Percentiles rank a stretch among this genome's conserved stretches.
phyloP scores from a whole-genome alignment of 257 asterid genomes.

The Solanum sparsipilum region DNA sequence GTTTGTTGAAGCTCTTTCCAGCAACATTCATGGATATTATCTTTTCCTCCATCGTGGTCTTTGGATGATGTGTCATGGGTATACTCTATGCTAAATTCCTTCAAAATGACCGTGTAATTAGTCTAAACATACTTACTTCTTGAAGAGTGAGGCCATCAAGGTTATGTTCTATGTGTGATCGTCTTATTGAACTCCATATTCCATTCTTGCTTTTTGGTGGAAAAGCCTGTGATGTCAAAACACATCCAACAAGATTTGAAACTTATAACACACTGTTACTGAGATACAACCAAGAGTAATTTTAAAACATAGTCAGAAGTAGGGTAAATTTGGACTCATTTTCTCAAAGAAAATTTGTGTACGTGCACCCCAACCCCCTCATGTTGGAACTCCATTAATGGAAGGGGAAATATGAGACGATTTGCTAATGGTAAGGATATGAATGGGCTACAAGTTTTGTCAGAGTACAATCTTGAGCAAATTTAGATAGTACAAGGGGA shows the following conservation, averaged over 20 bases:
- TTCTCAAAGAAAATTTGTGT: neutral
- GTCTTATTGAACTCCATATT: constrained; percentile 21
- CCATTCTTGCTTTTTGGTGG: constrained; percentile 33
- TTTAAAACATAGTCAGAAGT: neutral
- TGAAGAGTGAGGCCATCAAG: constrained; percentile 33
- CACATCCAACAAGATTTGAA: neutral
- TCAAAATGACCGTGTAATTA: neutral
- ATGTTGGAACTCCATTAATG: neutral
- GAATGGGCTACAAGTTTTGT: neutral
- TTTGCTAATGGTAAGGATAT: neutral
- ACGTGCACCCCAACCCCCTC: neutral
- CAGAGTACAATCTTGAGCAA: neutral
- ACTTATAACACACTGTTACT: neutral
- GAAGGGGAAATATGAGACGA: neutral
- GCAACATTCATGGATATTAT: neutral
- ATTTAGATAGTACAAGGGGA: neutral
- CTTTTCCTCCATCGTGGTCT: neutral
- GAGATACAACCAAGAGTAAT: neutral
- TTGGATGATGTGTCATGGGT: neutral
- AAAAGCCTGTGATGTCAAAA: constrained; percentile 16
- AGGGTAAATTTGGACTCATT: neutral
- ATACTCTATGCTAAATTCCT: neutral
- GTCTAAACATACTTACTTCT: constrained; percentile 15
- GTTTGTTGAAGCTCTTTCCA: neutral
- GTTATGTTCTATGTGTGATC: constrained; percentile 25